phyloP scores from a whole-genome alignment of 2,329 filamentous ascomycete species.

The Beauveria bassiana region DNA sequence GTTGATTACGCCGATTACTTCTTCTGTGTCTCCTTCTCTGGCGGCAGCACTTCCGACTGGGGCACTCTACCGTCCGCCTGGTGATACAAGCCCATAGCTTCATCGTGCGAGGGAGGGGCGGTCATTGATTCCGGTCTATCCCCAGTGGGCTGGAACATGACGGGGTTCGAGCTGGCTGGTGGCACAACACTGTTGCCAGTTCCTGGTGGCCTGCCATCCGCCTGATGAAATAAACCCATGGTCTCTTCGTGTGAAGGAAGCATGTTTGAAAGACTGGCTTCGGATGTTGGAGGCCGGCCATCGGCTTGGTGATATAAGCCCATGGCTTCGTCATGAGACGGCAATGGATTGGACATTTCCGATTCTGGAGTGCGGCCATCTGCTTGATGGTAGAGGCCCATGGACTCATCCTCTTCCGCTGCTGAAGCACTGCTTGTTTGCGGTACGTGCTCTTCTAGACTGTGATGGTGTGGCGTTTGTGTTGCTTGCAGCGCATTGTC shows the following conservation, averaged over 20 bases:
- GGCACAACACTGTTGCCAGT: not conserved
- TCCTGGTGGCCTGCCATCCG: conserved; percentile 18
- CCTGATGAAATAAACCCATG: conserved; percentile 25
- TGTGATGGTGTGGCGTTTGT: not conserved
- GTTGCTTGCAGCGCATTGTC: not conserved
- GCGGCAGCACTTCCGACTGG: conserved; percentile 13
- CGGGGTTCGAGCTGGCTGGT: not conserved
- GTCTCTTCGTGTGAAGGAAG: conserved; percentile 20
- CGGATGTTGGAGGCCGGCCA: conserved; percentile 14
- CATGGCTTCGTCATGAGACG: conserved; percentile 22
- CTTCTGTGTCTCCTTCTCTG: conserved; percentile 17
- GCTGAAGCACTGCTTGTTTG: conserved; percentile 10
- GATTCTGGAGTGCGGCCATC: conserved; percentile 16
- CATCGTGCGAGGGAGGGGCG: conserved; percentile 20
- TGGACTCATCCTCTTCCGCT: conserved; percentile 17
- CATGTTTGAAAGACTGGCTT: not conserved
- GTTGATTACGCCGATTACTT: not conserved
- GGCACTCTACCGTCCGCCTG: conserved; percentile 22
- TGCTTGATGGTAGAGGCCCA: conserved; percentile 25
- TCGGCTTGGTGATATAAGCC: conserved; percentile 26
- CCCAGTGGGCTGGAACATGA: not conserved
- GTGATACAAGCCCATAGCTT: conserved; percentile 24
- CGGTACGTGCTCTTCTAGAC: not conserved
- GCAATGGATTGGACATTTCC: conserved; percentile 1
- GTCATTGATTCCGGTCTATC: not conserved